phyloP scores from a whole-genome alignment of 2,329 filamentous ascomycete species.

The Cadophora malorum region DNA sequence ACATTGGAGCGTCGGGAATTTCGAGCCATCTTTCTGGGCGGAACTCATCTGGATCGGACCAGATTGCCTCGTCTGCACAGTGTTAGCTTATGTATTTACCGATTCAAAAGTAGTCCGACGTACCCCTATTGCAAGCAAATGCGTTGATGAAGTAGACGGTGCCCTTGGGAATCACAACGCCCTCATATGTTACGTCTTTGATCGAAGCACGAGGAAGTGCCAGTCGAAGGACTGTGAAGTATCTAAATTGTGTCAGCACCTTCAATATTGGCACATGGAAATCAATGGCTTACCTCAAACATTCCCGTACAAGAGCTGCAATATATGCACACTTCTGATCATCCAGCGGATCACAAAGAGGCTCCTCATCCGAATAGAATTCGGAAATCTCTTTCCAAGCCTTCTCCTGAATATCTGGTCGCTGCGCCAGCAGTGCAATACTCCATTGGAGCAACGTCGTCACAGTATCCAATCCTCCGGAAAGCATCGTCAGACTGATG shows the following conservation, averaged over 20 bases:
- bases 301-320: conserved; percentile 67
- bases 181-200: conserved; percentile 64
- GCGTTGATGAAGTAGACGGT: conserved; percentile 71
- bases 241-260: conserved; percentile 46
- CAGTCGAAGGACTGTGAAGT: conserved; percentile 68
- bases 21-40: conserved; percentile 68
- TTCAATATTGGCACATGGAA: background rate
- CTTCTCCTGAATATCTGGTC: conserved; percentile 67
- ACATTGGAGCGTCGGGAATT: conserved; percentile 64
- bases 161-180: conserved; percentile 63
- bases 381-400: conserved; percentile 62
- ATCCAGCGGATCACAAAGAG: conserved; percentile 65
- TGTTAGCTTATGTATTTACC: conserved; percentile 1
- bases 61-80: conserved; percentile 56
- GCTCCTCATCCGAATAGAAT: conserved; percentile 57
- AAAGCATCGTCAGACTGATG: conserved; percentile 72
- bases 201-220: conserved; percentile 67
- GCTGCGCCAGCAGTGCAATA: conserved; percentile 63
- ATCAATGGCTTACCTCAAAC: conserved; percentile 52
- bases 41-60: conserved; percentile 63
- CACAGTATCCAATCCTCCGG: conserved; percentile 70
- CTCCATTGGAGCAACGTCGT: conserved; percentile 71
- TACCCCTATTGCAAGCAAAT: conserved; percentile 74
- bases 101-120: conserved; percentile 36
- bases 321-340: conserved; percentile 70